Conservation (phyloP, 306 rosid species). For the Castanopsis chinensis region DNA sequence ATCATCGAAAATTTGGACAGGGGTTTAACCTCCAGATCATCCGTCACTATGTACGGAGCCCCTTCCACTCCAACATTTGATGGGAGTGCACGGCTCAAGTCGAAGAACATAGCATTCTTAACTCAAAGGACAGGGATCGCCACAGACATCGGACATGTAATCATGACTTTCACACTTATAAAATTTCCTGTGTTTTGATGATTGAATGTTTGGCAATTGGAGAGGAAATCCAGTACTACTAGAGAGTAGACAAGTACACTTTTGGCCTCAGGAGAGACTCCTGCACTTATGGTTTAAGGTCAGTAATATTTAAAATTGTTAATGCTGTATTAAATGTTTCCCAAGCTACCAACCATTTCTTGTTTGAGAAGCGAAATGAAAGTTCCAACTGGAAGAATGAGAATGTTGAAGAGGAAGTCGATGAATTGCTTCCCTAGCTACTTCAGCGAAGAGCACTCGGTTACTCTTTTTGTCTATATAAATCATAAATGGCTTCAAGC, state of each 20-base stretch:
- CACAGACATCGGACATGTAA: not conserved
- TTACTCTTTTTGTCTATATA: not conserved
- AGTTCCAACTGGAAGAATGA: conserved; percentile 6
- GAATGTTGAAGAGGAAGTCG: conserved; percentile 20
- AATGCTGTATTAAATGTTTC: conserved; percentile 18
- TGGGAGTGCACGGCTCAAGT: too few relatives aligned
- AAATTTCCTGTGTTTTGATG: not conserved
- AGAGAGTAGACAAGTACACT: not conserved
- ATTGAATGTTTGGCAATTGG: not conserved
- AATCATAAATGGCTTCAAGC: too few relatives aligned
- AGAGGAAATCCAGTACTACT: not conserved
- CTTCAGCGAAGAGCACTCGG: not conserved
- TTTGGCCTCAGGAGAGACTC: not conserved
- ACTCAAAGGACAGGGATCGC: not conserved
- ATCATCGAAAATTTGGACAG: conserved; percentile 4
- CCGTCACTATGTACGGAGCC: conserved; percentile 36
- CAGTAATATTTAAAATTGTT: not conserved
- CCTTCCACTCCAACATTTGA: not conserved
- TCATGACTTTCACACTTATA: not conserved
- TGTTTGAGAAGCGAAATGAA: not conserved
- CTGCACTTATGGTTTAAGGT: not conserved
- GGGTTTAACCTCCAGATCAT: conserved; percentile 33
- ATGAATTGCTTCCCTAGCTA: not conserved
- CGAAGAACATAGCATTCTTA: not conserved
- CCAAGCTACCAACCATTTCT: conserved; percentile 5